Evolutionary conservation across 2,329 filamentous ascomycete species (phyloP), one percentile per base, ranked within the genome.

Genomic region (Claviceps humidiphila): DNA sequence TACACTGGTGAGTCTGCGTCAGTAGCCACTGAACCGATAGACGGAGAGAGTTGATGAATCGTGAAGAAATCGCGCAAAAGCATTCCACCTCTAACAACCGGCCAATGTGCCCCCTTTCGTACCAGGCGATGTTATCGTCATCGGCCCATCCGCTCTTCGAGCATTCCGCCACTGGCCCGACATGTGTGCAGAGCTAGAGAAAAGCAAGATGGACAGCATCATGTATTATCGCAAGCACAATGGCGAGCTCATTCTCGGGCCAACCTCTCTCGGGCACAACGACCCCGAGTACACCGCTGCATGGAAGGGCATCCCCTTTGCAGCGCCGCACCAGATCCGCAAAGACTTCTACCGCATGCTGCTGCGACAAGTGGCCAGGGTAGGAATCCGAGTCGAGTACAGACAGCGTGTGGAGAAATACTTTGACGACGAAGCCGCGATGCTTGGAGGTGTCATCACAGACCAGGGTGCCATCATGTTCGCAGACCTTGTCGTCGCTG

Each of bases 401-500:
- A n/a, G 24, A 4, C 45, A 47, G 17, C 24, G 44, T 1, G 17
- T 54, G 5, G 22, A 47, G 7, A 17, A 7, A 14, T 55, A 52
- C 51, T 49, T 52, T 5, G 51, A 58, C 20, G 50, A 53, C 38
- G 51, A 47, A 1, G 38, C 14, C 1, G 24, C 42, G 16, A n/a
- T 4, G 8, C 22, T 34, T 3, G 56, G 48, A 5, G 43, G 43
- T 3, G 55, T 55, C 11, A 17, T 48, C 2, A 38, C 47, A 0
- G 50, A 51, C 4, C 22, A 51, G 22, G 56, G 55, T 3, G 17
- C 26, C 4, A n/a, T 42, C 7, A 49, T 40, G 38, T 22, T 49
- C 0, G 56, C 53, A 2, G 51, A 56, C 26, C 20, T 58, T 1
- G 48, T 58, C 3, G 49, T 58, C 16, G 55, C 56, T 22, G 53